Base-by-base conservation (phyloP, 257 asterid species). In the Nicotiana attenuata region DNA sequence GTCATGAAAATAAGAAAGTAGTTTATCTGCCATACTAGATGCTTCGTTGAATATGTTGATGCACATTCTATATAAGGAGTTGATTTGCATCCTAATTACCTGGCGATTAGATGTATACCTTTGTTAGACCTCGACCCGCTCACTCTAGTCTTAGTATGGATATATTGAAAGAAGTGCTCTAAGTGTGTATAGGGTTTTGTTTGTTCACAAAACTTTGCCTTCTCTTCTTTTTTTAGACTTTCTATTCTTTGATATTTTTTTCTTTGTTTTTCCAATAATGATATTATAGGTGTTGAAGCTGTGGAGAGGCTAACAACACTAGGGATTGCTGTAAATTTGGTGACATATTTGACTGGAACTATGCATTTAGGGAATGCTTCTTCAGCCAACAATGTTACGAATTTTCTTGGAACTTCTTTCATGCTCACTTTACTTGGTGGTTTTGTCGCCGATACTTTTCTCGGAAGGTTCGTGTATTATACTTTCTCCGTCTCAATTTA, bases 331-430 rank as follows among this genome's bases (percentile, higher is more conserved):
- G 97, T 94, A 19, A 94, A 94, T 81, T 88, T 94, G 55, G 95
- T 94, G 65, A 94, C 97, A 1, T 94, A 94, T 55, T 83, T 94
- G 88, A 93, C 96, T 0, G 88, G 90, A 3, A 94, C 98, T 65
- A 94, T 94, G 98, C 97, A 94, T 81, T 86, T 93, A 90, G 97
- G 98, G 35, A 93, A 90, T 86, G 97, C 98, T 1, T 38, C 47
- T 81, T 86, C 98, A 8, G 97, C 97, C 13, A 94, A 94, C 33
- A 90, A 87, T 14, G 97, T 91, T 28, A 94, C 98, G 9, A 93
- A 94, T 84, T 94, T 94, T 61, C 93, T 94, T 41, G 98, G 98
- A 59, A 94, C 95, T 20, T 94, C 97, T 26, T 94, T 93, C 78
- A 93, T 92, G 97, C 91, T 94, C 8, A 89, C 91, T 75, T 82